A percentile compares a stretch with the other conserved stretches of the same genome.
phyloP scores from a whole-genome alignment of 1,284 basidiomycete species.

The Rhodofomes roseus region DNA sequence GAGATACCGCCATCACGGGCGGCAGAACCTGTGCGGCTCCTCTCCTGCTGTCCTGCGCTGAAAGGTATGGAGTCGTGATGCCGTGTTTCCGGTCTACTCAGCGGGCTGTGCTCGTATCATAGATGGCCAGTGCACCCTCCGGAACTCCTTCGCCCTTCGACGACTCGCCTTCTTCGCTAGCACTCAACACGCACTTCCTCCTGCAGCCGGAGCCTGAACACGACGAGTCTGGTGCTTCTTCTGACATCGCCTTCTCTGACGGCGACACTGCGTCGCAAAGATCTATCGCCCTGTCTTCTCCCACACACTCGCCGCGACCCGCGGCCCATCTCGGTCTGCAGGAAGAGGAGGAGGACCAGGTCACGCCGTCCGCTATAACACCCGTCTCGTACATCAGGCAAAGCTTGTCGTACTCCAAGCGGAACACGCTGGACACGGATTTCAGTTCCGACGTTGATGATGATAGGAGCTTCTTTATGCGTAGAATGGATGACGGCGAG shows the following conservation, averaged over 20 bases:
- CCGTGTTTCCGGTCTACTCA: neutral
- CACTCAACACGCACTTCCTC: constrained; percentile 26
- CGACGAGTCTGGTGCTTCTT: constrained; percentile 18
- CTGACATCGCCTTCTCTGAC: constrained; percentile 37
- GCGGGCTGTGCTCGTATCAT: neutral
- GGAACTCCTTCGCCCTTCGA: constrained; percentile 7
- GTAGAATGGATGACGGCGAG: constrained; percentile 37
- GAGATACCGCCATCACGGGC: neutral
- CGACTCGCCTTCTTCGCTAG: constrained; percentile 6
- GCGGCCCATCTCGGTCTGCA: constrained; percentile 33
- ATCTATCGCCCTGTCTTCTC: constrained; percentile 71
- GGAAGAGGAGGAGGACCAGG: constrained; percentile 24
- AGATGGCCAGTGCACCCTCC: neutral
- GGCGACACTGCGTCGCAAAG: constrained; percentile 78
- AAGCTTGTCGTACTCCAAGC: constrained; percentile 21
- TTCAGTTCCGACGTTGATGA: constrained; percentile 41
- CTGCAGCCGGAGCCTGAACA: constrained; percentile 21
- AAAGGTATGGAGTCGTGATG: neutral
- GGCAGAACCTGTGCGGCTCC: neutral
- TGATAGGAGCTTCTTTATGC: constrained; percentile 43
- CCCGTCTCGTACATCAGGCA: constrained; percentile 24
- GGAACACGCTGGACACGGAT: constrained; percentile 44
- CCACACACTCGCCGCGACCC: constrained; percentile 29
- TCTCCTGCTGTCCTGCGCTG: neutral
- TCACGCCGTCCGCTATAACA: constrained; percentile 15